These are phyloP conservation scores for Chaetomiaceae sp. DNA, from an alignment of 2,329 filamentous ascomycete genomes.

Conservation along the genomic window DNA sequence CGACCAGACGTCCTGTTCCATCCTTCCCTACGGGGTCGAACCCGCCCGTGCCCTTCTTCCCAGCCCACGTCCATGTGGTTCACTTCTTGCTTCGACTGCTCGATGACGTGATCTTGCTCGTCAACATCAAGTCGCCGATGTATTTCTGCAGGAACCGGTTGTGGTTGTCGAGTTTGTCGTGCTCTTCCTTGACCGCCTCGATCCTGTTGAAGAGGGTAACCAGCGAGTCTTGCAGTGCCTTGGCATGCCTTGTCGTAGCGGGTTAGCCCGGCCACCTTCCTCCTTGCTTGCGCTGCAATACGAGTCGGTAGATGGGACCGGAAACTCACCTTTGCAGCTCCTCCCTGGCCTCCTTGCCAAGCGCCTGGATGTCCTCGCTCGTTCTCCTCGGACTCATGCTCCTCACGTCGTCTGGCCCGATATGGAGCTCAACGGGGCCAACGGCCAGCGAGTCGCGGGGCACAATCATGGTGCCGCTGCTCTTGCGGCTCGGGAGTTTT, in stretches of 20 bases:
- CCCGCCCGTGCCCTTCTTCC: no score
- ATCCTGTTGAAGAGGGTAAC: constrained; percentile 88
- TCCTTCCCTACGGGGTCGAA: no score
- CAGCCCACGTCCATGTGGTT: constrained; percentile 20
- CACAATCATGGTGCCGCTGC: constrained; percentile 77
- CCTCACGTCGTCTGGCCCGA: constrained; percentile 81
- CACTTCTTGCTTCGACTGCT: constrained; percentile 51
- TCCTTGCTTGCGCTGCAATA: no score
- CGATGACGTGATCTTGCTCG: constrained; percentile 65
- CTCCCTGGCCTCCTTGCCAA: constrained; percentile 75
- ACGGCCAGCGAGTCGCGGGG: constrained; percentile 68
- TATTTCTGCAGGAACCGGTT: constrained; percentile 98
- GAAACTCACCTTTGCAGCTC: constrained; percentile 56
- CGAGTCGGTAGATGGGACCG: no score
- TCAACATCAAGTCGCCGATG: constrained; percentile 91
- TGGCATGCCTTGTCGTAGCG: constrained; percentile 64
- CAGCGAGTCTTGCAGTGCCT: constrained; percentile 81
- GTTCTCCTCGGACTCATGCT: constrained; percentile 92
- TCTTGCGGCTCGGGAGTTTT: constrained; percentile 66
- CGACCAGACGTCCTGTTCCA: no score
- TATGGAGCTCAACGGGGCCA: constrained; percentile 67
- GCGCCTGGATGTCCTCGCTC: constrained; percentile 81
- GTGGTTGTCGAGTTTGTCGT: constrained; percentile 93
- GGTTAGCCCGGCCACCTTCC: constrained; percentile 10
- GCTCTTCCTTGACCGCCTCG: constrained; percentile 88